Conservation (phyloP, 2,329 filamentous ascomycete genomes). For the Hortaea sp. region DNA sequence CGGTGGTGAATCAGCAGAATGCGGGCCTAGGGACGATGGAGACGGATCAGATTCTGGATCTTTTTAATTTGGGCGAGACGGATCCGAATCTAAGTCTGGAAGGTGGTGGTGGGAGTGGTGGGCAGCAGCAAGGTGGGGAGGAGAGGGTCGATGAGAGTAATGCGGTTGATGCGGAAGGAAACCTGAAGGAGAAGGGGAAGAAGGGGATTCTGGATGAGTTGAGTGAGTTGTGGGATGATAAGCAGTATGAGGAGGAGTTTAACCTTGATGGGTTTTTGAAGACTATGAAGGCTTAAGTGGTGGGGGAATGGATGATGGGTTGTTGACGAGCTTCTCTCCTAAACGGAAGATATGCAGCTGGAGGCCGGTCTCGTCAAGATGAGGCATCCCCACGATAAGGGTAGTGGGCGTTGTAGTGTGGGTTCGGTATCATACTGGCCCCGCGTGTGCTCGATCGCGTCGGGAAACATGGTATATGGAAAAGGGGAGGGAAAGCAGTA, state of each 20-base stretch:
- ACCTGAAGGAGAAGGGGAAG: slow-evolving; percentile 89
- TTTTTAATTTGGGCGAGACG: slow-evolving; percentile 84
- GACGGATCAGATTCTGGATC: slow-evolving; percentile 92
- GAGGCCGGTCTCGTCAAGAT: too few relatives aligned
- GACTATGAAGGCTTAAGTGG: slow-evolving; percentile 61
- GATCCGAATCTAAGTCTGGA: slow-evolving; percentile 28
- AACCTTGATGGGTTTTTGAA: slow-evolving; percentile 91
- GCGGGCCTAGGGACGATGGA: slow-evolving; percentile 93
- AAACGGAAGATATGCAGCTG: too few relatives aligned
- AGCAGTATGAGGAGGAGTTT: slow-evolving; percentile 96
- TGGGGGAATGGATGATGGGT: too few relatives aligned
- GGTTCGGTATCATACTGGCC: too few relatives aligned
- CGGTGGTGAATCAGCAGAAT: slow-evolving; percentile 98
- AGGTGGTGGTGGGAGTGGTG: slow-evolving; percentile 22
- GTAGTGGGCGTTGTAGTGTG: too few relatives aligned
- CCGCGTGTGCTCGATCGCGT: too few relatives aligned
- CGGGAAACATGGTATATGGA: too few relatives aligned
- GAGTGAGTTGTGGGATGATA: slow-evolving; percentile 93
- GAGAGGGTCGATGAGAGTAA: slow-evolving; percentile 69
- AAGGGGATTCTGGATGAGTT: slow-evolving; percentile 93
- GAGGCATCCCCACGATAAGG: too few relatives aligned
- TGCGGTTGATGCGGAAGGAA: slow-evolving; percentile 67
- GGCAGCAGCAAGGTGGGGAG: slow-evolving; percentile 13
- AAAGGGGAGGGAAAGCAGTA: too few relatives aligned
- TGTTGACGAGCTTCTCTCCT: too few relatives aligned